A percentile compares a stretch with the other conserved stretches of the same genome.
Conservation (phyloP, 1,284 basidiomycete species). For the Volvariella volvacea region DNA sequence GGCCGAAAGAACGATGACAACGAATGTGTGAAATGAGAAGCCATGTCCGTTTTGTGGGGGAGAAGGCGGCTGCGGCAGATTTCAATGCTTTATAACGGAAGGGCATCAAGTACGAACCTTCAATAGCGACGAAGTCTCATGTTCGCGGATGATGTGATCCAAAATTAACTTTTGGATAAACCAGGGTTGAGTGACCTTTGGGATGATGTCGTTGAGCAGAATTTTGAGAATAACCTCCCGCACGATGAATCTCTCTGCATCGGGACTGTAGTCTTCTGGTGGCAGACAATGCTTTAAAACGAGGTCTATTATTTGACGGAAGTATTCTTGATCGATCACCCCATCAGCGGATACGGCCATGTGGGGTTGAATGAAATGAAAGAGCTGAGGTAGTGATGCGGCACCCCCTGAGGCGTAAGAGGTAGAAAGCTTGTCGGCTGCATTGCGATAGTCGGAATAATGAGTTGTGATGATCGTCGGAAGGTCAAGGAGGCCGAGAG, state of each 20-base stretch:
- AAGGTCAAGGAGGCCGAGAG: conserved; percentile 52
- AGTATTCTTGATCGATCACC: conserved; percentile 63
- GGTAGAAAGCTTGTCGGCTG: conserved; percentile 49
- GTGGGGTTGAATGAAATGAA: conserved; percentile 74
- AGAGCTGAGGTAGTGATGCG: conserved; percentile 53
- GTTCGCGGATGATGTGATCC: conserved; percentile 47
- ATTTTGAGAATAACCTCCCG: conserved; percentile 74
- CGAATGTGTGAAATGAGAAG: conserved; percentile 52
- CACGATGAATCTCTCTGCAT: conserved; percentile 67
- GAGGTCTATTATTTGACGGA: conserved; percentile 68
- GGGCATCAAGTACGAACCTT: conserved; percentile 3
- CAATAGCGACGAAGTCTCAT: conserved; percentile 11
- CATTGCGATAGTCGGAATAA: conserved; percentile 67
- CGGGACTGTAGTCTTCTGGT: conserved; percentile 59
- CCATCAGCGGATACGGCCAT: conserved; percentile 66
- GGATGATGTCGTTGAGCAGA: conserved; percentile 57
- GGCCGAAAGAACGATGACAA: conserved; percentile 64
- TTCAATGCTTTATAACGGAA: conserved; percentile 7
- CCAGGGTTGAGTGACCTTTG: conserved; percentile 73
- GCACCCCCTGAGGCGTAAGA: conserved; percentile 65
- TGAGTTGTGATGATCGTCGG: conserved; percentile 66
- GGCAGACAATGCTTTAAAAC: conserved; percentile 65
- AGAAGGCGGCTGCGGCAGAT: conserved; percentile 13
- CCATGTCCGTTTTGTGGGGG: conserved; percentile 19
- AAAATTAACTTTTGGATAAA: conserved; percentile 67